phyloP scores from a whole-genome alignment of 345 rosid species.

The Brassica incana region DNA sequence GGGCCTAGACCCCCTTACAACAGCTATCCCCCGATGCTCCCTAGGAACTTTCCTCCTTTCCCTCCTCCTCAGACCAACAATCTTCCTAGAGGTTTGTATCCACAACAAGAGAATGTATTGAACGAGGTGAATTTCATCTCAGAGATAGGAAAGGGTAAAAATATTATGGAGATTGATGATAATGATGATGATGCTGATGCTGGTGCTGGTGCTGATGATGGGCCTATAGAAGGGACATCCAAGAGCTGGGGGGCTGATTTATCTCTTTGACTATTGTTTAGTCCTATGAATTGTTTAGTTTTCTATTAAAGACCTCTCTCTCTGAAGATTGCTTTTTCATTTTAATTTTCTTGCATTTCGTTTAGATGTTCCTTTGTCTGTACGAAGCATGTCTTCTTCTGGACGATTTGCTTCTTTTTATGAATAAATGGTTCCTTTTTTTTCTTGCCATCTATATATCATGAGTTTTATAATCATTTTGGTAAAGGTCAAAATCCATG shows the following conservation, averaged over 20 bases:
- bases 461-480: not conserved
- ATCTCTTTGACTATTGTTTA: conserved; percentile 26
- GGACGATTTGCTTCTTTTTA: not conserved
- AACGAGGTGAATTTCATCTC: conserved; percentile 30
- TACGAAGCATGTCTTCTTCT: not conserved
- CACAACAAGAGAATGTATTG: conserved; percentile 8
- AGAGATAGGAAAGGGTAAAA: not conserved
- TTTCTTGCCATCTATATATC: not conserved
- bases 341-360: not conserved
- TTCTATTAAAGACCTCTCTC: conserved; percentile 10
- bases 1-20: not conserved
- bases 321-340: not conserved
- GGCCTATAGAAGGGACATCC: conserved; percentile 1
- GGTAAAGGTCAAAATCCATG: not conserved
- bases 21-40: not conserved
- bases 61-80: conserved; percentile 7
- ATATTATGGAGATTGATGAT: conserved; percentile 25
- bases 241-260: conserved; percentile 20
- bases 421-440: not conserved
- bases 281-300: not conserved
- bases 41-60: conserved; percentile 18
- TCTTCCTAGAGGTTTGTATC: not conserved
- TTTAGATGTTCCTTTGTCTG: not conserved
- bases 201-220: not conserved
- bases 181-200: not conserved